Base-by-base conservation (phyloP, 2,329 filamentous ascomycete species). In the Teratosphaeriaceae sp. region DNA sequence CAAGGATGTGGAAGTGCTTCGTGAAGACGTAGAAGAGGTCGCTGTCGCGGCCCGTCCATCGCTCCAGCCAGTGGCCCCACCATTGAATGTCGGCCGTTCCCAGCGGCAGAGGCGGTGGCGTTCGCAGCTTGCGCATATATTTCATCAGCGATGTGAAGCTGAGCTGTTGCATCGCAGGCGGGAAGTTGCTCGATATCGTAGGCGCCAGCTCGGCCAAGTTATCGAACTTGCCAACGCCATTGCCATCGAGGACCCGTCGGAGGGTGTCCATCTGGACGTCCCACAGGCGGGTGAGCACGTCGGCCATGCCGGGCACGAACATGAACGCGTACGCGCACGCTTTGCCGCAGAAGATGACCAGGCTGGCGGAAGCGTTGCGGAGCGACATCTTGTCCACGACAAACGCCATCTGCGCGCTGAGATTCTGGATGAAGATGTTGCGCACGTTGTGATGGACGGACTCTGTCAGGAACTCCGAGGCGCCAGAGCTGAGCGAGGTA, bases 311-410 rank as follows among this genome's bases (percentile, higher is more conserved):
- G 0, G 88, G 87, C 21, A 86, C 89, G 57, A 94, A 96, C 67
- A 90, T 92, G 65, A 94, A 95, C 22, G 87, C 88, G 63, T 94
- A 95, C 2, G 89, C 88, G 58, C 85, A 90, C 3, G 88, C 86
- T 65, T 92, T 94, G 46, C 87, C 89, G 42, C 86, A 88, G 61
- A 95, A 95, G 22, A 84, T 84, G 45, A 95, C 85, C 19, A 71
- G 51, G 51, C 72, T 72, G 30, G 79, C 78, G 29, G 79, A 76
- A 7, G 80, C 79, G 56, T 88, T 84, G 38, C 86, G 79, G 56
- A 86, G 71, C 13, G 86, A 88, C 80, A 95, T 84, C 60, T 88
- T 90, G 42, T 92, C 86, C 5, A 94, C 82, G n/a, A 88, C 84
- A 50, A 92, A 84, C 1, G 78, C 74, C 79, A 95, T 85, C 58